phyloP scores from a whole-genome alignment of 2,329 filamentous ascomycete species.

The Botrytis hyacinthi region DNA sequence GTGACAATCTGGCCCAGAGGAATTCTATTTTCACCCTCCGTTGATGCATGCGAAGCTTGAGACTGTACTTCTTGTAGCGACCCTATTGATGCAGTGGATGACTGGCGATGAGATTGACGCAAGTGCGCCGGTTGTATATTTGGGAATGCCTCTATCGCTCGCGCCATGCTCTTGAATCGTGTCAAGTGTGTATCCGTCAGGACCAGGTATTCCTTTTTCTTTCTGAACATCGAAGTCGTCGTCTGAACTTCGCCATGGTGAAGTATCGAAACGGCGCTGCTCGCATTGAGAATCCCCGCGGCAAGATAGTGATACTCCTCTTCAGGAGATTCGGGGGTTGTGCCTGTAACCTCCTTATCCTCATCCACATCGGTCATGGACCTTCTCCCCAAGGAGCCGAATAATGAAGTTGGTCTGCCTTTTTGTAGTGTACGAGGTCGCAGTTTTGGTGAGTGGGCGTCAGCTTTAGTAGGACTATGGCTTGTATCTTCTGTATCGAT shows the following conservation, averaged over 20 bases:
- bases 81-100: conserved; percentile 55
- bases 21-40: conserved; percentile 53
- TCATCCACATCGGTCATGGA: conserved; percentile 34
- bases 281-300: conserved; percentile 20
- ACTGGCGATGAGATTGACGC: conserved; percentile 52
- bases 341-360: conserved; percentile 28
- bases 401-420: conserved; percentile 36
- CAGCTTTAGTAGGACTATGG: conserved; percentile 29
- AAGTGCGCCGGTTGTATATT: conserved; percentile 45
- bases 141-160: conserved; percentile 63
- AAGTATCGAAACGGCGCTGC: conserved; percentile 47
- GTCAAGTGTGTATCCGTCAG: conserved; percentile 67
- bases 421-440: conserved; percentile 37
- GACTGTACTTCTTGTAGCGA: conserved; percentile 62
- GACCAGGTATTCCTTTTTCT: conserved; percentile 70
- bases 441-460: conserved; percentile 30
- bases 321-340: conserved; percentile 32
- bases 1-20: conserved; percentile 65
- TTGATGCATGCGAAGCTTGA: conserved; percentile 47
- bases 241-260: conserved; percentile 70
- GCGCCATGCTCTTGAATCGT: conserved; percentile 65
- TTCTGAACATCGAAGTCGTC: conserved; percentile 66
- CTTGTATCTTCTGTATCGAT: conserved; percentile 27
- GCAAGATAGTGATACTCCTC: conserved; percentile 25
- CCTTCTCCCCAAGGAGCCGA: conserved; percentile 38